A percentile compares a stretch with the other conserved stretches of the same genome.
These are phyloP conservation scores for Beauveria bassiana DNA, from an alignment of 2,329 filamentous ascomycete species.

Conservation along the genomic window DNA sequence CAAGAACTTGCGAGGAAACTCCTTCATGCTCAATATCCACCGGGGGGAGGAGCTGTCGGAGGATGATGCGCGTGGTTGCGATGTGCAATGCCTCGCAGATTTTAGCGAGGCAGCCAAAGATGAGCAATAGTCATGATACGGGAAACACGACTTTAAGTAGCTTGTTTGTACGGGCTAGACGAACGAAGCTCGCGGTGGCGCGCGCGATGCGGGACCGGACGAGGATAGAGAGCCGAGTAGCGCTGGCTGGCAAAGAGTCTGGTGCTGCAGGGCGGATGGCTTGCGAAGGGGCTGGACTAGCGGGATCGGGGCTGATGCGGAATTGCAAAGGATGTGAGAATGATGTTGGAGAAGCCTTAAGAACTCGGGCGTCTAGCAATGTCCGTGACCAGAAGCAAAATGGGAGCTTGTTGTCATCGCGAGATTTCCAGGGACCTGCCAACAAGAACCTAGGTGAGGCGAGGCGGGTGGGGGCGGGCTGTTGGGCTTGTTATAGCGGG, in stretches of 20 bases:
- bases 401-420: slow-evolving; percentile 5
- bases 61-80: not conserved
- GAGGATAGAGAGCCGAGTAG: not conserved
- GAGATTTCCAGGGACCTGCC: slow-evolving; percentile 10
- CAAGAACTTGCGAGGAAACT: slow-evolving; percentile 57
- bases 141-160: not conserved
- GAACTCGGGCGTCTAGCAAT: not conserved
- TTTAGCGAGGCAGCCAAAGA: slow-evolving; percentile 25
- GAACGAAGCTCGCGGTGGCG: not conserved
- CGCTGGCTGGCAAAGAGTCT: not conserved
- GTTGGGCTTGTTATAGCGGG: not conserved
- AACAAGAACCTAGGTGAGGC: not conserved
- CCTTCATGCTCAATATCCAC: slow-evolving; percentile 38
- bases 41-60: not conserved
- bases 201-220: not conserved
- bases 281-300: not conserved
- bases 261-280: not conserved
- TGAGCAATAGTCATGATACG: slow-evolving; percentile 23
- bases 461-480: slow-evolving; percentile 6
- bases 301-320: not conserved
- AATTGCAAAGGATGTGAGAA: not conserved
- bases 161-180: not conserved
- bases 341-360: not conserved
- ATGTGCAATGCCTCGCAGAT: slow-evolving; percentile 19
- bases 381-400: not conserved